Evolutionary conservation across 2,329 filamentous ascomycete species (phyloP), one percentile per base, ranked within the genome.

Genomic region (Paraphaeosphaeria minitans): DNA sequence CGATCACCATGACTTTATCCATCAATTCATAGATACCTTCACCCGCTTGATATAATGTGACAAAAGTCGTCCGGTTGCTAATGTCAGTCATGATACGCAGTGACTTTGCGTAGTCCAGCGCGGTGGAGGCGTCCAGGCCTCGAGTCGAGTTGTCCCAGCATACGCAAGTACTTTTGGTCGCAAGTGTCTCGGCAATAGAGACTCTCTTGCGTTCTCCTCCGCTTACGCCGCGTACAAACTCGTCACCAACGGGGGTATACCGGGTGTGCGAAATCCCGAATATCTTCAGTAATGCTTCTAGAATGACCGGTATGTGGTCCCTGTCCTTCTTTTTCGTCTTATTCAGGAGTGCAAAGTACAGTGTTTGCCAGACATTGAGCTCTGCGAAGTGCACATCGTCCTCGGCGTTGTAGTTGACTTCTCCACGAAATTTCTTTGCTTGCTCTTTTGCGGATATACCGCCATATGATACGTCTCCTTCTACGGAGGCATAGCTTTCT

Each of bases 141-240:
- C 91, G 82, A 0, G 90, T 94, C 0, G 86, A 89, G 73, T 94
- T 94, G 66, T 94, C 91, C 89, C 89, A 93, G 62, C 87, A 89
- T 35, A 90, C 86, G 1, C 93, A 87, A 0, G 88, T 87, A 0
- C 87, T 73, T 73, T 90, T 89, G 7, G 89, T 89, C 4, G 89
- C 88, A 22, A 94, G 77, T 0, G 89, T 91, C 75, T 94, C 91
- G 1, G 89, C 89, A 63, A 94, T 92, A 22, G 87, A 89, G 9
- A 76, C 90, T 69, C 91, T 88, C 74, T 93, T 94, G 39, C 91
- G 80, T 77, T 95, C 91, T 58, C 91, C 91, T 66, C 91, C 91
- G 48, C 88, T 91, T 0, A 94, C 88, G 73, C 91, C 91, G 48
- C 89, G 85, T 7, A 88, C 84, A 67, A 82, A 86, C 61, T 89